A percentile compares a stretch with the other conserved stretches of the same genome.
Conservation (phyloP, 2,329 filamentous ascomycete species). For the Penicillium sp. region DNA sequence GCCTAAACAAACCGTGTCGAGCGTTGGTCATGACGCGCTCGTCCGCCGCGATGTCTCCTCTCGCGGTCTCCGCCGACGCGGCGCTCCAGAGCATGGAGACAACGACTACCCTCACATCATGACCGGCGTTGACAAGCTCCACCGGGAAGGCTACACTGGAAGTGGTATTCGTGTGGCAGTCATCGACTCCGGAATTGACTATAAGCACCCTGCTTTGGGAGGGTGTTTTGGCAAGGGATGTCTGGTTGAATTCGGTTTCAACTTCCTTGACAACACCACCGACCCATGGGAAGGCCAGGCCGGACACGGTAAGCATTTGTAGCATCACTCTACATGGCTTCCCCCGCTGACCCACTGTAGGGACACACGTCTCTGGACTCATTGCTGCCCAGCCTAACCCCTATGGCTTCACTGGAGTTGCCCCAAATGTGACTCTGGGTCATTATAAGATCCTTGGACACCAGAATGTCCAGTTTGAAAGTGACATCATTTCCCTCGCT, state of each 20-base stretch:
- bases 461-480: constrained; percentile 52
- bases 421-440: constrained; percentile 58
- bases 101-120: constrained; percentile 16
- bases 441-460: constrained; percentile 59
- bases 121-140: constrained; percentile 26
- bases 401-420: constrained; percentile 59
- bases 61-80: constrained; percentile 4
- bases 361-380: constrained; percentile 64
- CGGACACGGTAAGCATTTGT: constrained; percentile 8
- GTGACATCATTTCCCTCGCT: constrained; percentile 61
- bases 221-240: constrained; percentile 64
- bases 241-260: constrained; percentile 59
- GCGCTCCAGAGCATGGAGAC: neutral
- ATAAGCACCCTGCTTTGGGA: constrained; percentile 63
- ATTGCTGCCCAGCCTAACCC: constrained; percentile 59
- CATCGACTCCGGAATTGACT: constrained; percentile 52
- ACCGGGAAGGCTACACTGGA: constrained; percentile 16
- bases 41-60: neutral
- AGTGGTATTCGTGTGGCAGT: constrained; percentile 19
- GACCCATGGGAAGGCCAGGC: constrained; percentile 9
- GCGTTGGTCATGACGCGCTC: neutral
- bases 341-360: constrained; percentile 47
- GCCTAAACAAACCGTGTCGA: neutral
- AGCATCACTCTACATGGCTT: neutral
- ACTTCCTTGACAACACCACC: constrained; percentile 50